Percentiles rank a stretch among this genome's conserved stretches.
Conservation (phyloP, 768 basidiomycete species). For the Boletellus ananas region DNA sequence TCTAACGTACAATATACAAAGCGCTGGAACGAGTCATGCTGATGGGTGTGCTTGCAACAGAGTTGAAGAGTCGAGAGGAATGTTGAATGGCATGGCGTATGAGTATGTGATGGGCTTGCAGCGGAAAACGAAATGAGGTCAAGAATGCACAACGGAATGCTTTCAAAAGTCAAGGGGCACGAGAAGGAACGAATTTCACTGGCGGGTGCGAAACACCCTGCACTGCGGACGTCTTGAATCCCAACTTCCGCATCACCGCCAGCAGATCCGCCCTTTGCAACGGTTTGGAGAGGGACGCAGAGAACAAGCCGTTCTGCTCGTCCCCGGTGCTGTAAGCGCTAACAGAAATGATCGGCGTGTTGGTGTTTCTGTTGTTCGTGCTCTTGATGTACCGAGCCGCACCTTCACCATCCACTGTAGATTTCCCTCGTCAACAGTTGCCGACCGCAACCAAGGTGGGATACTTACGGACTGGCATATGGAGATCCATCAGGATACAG, state of each 20-base stretch:
- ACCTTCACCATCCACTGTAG: constrained; percentile 86
- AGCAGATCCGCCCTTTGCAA: constrained; percentile 84
- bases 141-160: constrained; percentile 22
- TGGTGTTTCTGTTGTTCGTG: constrained; percentile 92
- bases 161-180: constrained; percentile 22
- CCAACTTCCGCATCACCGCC: constrained; percentile 77
- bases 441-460: background rate
- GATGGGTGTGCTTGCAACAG: constrained; percentile 24
- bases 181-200: constrained; percentile 49
- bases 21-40: constrained; percentile 22
- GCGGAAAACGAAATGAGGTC: constrained; percentile 30
- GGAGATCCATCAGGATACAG: constrained; percentile 91
- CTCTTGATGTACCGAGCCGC: constrained; percentile 97
- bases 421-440: constrained; percentile 8
- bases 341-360: constrained; percentile 88
- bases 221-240: constrained; percentile 82
- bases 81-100: constrained; percentile 32
- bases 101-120: constrained; percentile 30
- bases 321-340: constrained; percentile 82
- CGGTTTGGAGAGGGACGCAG: constrained; percentile 84
- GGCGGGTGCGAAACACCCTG: constrained; percentile 49
- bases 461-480: constrained; percentile 87
- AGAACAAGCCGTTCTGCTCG: constrained; percentile 66
- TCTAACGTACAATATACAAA: constrained; percentile 47
- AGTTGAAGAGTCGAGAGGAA: constrained; percentile 17